Evolutionary conservation across 768 basidiomycete genomes (phyloP).

Genomic region (Russula virescens): DNA sequence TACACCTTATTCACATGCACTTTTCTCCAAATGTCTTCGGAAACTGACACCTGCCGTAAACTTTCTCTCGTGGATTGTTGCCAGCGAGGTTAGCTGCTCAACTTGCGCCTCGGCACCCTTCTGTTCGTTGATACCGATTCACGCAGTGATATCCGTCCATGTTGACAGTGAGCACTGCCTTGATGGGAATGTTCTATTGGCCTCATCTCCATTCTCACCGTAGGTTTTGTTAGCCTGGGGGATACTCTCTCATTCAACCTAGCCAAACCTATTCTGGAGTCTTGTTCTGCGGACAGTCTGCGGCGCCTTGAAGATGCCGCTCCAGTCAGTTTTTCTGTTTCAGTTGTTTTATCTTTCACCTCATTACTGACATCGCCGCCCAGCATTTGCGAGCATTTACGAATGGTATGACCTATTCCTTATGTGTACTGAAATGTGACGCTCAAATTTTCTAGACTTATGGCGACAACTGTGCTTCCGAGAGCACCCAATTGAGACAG

Average conservation of each 20-base stretch:
- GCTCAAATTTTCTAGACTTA: slow-evolving; percentile 19
- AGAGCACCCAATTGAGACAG: slow-evolving; percentile 5
- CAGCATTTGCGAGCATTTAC: slow-evolving; percentile 24
- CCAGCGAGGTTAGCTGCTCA: slow-evolving; percentile 54
- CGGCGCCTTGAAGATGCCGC: slow-evolving; percentile 61
- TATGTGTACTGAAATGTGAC: neutral
- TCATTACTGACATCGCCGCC: slow-evolving; percentile 4
- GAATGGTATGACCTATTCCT: slow-evolving; percentile 18
- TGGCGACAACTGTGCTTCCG: slow-evolving; percentile 24
- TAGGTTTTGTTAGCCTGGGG: slow-evolving; percentile 63
- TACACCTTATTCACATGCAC: slow-evolving; percentile 6
- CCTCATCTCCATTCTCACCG: neutral
- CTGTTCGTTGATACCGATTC: slow-evolving; percentile 8
- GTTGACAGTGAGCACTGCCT: slow-evolving; percentile 49
- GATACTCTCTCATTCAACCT: slow-evolving; percentile 57
- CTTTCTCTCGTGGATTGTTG: slow-evolving; percentile 61
- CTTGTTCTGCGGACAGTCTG: slow-evolving; percentile 66
- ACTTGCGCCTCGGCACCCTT: slow-evolving; percentile 8
- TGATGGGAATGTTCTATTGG: neutral
- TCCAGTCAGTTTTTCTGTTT: slow-evolving; percentile 45
- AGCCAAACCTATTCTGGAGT: slow-evolving; percentile 67
- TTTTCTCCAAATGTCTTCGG: slow-evolving; percentile 34
- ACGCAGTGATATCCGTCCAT: slow-evolving; percentile 51
- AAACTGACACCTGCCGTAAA: slow-evolving; percentile 30
- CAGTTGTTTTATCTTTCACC: neutral